Evolutionary conservation across 116 monocot genomes (phyloP), one percentile per base, ranked within the genome.

Genomic region (Zostera marina): DNA sequence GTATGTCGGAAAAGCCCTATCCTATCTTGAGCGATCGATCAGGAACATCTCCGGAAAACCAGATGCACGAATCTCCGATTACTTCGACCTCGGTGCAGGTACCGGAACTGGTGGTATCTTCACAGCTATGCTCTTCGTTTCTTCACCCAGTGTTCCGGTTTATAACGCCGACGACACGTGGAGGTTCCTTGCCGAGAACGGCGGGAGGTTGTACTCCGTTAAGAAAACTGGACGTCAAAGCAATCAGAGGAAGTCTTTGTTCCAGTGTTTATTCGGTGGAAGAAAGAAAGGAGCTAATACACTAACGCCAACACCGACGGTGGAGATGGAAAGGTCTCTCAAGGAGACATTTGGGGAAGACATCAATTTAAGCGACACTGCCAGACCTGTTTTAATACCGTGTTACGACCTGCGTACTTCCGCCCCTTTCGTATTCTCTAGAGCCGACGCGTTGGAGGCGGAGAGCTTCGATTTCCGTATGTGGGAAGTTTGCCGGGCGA

Each of bases 401-500:
- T 91, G 91, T 77, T 91, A 91, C 72, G 86, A 91, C 66, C 65
- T 91, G 32, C 64, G 64, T 23, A 80, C 65, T 56, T 77, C 77
- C 7, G 75, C 82, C 25, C 87, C 92, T 14, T 73, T 92, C 55
- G 78, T 92, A 43, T 92, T 92, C 74, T 92, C 92, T 15, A 73
- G 92, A 42, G 87, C 86, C 44, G 83, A 86, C 69, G 83, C 92
- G 12, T 65, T 87, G 4, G 92, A 83, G 73, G 69, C 73, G 55
- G 73, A 72, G 39, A 80, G 82, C 76, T 92, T 61, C 63, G 70
- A 92, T 61, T 92, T 87, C 78, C 72, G 78, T n/a, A 75, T 92
- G 5, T 92, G 86, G 83, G 92, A 87, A 64, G 83, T 92, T 9
- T 76, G 78, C 66, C 77, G 82, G 14, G 92, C 86, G 16, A 87